Base-by-base conservation (phyloP, 345 rosid genomes). In the Durio zibethinus region DNA sequence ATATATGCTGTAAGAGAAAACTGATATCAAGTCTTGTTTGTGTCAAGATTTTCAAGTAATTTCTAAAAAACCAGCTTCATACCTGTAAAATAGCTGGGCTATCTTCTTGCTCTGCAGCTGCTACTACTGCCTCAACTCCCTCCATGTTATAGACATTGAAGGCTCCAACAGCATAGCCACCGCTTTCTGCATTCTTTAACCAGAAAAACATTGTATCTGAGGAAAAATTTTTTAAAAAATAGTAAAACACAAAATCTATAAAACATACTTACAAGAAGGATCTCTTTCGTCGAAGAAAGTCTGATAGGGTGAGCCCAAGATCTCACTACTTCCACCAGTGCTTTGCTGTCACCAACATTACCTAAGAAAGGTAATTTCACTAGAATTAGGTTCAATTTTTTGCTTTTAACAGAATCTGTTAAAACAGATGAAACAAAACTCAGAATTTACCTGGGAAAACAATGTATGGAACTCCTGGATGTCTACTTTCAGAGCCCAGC, bases 41-140 rank as follows among this genome's bases (percentile, higher is more conserved):
- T 60, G 42, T 74, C 57, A 40, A 20, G 14, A 57, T 42, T 40
- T 23, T 12, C 12, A n/a, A 29, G 25, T 50, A 65, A 14, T 54
- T 66, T 40, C 23, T 23, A 68, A 25, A 50, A 21, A 81, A 50
- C 9, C 57, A 47, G 74, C 29, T 23, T 56, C 85, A 72, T 73
- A 91, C 98, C 98, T 95, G 99, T 78, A 95, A 83, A 77, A 95
- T 95, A 80, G 98, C 99, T 74, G 99, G 99, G 80, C 98, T 93
- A 25, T 79, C 83, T 89, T 93, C 94, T 83, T 89, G 91, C 90
- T 91, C 99, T 57, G 99, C 99, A 45, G 99, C 99, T 85, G 95
- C 89, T 78, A 95, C 88, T 81, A 95, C 98, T 75, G 99, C 99
- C 83, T 89, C 88, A 57, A 93, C 85, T 83, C 99, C 99, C 87